Evolutionary conservation across 768 basidiomycete genomes (phyloP), one percentile per base, ranked within the genome.

Genomic region (Cystobasidium ongulense): DNA sequence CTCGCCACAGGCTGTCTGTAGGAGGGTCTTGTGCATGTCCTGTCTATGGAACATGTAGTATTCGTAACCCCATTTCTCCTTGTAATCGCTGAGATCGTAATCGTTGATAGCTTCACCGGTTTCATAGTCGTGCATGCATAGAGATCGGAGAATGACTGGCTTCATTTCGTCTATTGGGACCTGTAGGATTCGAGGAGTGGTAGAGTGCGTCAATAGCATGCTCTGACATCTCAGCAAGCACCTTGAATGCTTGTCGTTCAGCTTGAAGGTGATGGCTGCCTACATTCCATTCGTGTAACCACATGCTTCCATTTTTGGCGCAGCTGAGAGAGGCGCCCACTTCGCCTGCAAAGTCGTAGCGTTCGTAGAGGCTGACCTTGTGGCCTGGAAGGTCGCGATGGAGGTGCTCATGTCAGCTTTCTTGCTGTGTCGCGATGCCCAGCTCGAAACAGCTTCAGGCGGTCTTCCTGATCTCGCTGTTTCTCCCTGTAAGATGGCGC

Each of bases 1-100:
- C 18, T 72, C 64, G 7, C 50, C 38, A 5, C 59, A 27, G 1
- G 78, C 78, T 35, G 74, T 63, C 29, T 74, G 54, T 25, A 79
- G 57, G 5, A 79, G 70, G 64, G 77, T 77, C 17, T n/a, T 38
- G 71, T 78, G 78, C 76, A 79, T 78, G 61, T 79, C 78, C 46
- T 73, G 71, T 25, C 71, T 29, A 27, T 62, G 76, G 76, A 76
- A 77, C 76, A 77, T 78, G 73, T 77, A 72, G 75, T 78, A 78
- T 54, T 73, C 77, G 59, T 67, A 67, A 1, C 78, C 77, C 78
- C 78, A 79, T 33, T 65, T 77, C 61, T 75, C 66, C 64, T 79
- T 66, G 72, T 79, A 79, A 18, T 71, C 72, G 18, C 35, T 25
- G 1, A 79, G 43, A 33, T 71, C 64, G 52, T 79, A 79, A 7